A percentile compares a stretch with the other conserved stretches of the same genome.
These are phyloP conservation scores for Naganishia randhawae DNA, from an alignment of 768 basidiomycete genomes.

Conservation along the genomic window DNA sequence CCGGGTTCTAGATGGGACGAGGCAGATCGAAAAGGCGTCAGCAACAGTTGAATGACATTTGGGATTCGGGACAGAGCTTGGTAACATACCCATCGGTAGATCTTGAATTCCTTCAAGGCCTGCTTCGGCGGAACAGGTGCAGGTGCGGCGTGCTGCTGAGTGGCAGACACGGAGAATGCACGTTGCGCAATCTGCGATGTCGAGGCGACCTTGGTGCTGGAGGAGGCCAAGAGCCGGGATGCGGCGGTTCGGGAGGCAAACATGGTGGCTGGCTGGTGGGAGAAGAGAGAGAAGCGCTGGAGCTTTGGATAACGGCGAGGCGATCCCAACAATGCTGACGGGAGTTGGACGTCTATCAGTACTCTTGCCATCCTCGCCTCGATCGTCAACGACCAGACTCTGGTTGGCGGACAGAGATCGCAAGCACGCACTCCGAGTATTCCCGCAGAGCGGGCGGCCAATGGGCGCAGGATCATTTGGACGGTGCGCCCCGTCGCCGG, in stretches of 20 bases:
- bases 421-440: neutral
- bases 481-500: neutral
- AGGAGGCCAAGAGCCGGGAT: constrained; percentile 19
- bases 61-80: neutral
- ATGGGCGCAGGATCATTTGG: neutral
- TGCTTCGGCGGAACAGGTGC: constrained; percentile 31
- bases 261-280: constrained; percentile 9
- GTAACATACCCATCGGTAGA: constrained; percentile 87
- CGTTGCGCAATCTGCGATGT: constrained; percentile 14
- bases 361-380: neutral
- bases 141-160: constrained; percentile 34
- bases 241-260: constrained; percentile 16
- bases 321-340: neutral
- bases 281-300: neutral
- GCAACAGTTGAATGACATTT: neutral
- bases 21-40: neutral
- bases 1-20: constrained; percentile 67
- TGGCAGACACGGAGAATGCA: constrained; percentile 32
- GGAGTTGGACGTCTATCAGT: neutral
- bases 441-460: neutral
- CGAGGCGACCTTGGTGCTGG: constrained; percentile 22
- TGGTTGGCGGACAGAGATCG: constrained; percentile 4
- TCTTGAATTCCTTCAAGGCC: constrained; percentile 86
- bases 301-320: too few species aligned
- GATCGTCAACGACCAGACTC: constrained; percentile 1